A percentile compares a stretch with the other conserved stretches of the same genome.
phyloP scores from a whole-genome alignment of 352 stramenopile genomes.

The Phytophthora sp. region DNA sequence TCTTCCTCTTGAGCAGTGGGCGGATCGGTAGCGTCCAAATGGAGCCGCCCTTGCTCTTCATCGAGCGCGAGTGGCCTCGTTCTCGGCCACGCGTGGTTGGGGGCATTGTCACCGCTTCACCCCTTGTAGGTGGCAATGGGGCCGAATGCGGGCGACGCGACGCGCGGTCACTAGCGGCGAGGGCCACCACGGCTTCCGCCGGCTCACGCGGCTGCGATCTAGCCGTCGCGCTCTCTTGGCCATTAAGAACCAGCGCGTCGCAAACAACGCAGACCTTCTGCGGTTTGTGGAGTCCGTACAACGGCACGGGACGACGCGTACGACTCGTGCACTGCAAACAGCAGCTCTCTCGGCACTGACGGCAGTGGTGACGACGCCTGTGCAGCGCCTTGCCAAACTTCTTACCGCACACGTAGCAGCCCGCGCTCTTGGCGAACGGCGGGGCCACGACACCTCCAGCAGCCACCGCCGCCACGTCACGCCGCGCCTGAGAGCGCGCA shows the following conservation, averaged over 20 bases:
- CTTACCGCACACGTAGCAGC: conserved; percentile 52
- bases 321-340: conserved; percentile 58
- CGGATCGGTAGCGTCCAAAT: conserved; percentile 58
- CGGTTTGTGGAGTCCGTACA: conserved; percentile 42
- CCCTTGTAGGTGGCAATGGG: conserved; percentile 32
- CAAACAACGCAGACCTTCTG: conserved; percentile 71
- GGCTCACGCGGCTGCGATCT: conserved; percentile 27
- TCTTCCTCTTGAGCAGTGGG: conserved; percentile 56
- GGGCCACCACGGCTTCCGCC: conserved; percentile 17
- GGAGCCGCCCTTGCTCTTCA: conserved; percentile 41
- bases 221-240: not conserved
- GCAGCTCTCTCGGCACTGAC: conserved; percentile 67
- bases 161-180: conserved; percentile 17
- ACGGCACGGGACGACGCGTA: conserved; percentile 42
- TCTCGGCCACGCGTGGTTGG: conserved; percentile 13
- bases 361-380: conserved; percentile 66
- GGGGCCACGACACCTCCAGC: conserved; percentile 10
- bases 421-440: conserved; percentile 39
- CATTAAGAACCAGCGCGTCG: conserved; percentile 47
- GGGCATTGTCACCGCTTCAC: conserved; percentile 8
- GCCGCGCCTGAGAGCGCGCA: not conserved
- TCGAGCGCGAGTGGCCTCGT: conserved; percentile 28
- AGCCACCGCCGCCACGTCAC: not conserved
- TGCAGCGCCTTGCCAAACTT: conserved; percentile 42
- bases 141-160: conserved; percentile 40